phyloP scores from a whole-genome alignment of 2,329 filamentous ascomycete species.

The Fusarium euwallaceae region DNA sequence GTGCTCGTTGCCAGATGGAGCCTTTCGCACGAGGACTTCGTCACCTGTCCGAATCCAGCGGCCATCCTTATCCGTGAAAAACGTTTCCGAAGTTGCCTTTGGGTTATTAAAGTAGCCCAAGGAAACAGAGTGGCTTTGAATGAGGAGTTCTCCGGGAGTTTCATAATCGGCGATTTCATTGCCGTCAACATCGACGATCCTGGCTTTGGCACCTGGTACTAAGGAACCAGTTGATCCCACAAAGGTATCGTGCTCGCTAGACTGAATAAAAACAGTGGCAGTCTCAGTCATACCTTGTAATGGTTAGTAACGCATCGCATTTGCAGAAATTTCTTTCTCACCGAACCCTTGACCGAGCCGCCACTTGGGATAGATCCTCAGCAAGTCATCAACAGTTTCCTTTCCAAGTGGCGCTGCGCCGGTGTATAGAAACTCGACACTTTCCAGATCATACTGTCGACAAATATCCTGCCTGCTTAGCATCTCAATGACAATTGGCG shows the following conservation, averaged over 20 bases:
- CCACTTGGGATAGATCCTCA: constrained; percentile 73
- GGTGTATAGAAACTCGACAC: constrained; percentile 17
- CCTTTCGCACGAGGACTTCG: constrained; percentile 77
- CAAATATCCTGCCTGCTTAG: constrained; percentile 7
- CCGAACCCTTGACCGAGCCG: constrained; percentile 80
- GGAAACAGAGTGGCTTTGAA: constrained; percentile 83
- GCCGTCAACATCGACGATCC: constrained; percentile 75
- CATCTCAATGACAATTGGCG: constrained; percentile 28
- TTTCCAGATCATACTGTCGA: constrained; percentile 30
- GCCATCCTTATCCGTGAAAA: constrained; percentile 73
- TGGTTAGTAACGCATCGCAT: constrained; percentile 59
- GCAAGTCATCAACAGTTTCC: constrained; percentile 75
- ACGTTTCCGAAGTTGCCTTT: constrained; percentile 85
- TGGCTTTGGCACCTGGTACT: constrained; percentile 71
- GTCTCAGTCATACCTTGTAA: constrained; percentile 58
- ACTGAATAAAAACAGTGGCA: constrained; percentile 45
- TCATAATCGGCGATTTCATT: constrained; percentile 76
- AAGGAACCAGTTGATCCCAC: constrained; percentile 78
- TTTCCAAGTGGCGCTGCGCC: constrained; percentile 77
- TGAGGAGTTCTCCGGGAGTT: constrained; percentile 82
- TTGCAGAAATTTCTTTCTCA: constrained; percentile 43
- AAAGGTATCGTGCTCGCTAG: constrained; percentile 69
- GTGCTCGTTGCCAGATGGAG: constrained; percentile 79
- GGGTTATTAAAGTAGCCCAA: constrained; percentile 90
- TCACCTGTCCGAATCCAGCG: constrained; percentile 88